Percentiles rank a stretch among this genome's conserved stretches.
These are phyloP conservation scores for Phytophthora palmivora DNA, from an alignment of 352 stramenopile species.

Conservation along the genomic window DNA sequence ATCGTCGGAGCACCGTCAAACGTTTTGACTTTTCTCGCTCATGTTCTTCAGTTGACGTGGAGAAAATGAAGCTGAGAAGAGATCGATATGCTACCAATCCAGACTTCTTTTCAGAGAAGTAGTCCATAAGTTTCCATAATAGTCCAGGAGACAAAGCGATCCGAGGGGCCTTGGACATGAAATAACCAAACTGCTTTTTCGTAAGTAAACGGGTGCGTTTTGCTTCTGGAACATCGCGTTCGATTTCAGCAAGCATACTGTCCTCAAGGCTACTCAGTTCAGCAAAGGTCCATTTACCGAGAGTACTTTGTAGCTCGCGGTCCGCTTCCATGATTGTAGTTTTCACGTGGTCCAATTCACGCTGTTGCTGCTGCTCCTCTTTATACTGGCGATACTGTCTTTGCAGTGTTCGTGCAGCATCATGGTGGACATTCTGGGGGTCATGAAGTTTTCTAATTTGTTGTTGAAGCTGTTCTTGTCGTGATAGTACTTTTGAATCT, in stretches of 20 bases:
- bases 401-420: constrained; percentile 52
- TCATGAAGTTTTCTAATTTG: constrained; percentile 41
- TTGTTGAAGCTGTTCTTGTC: constrained; percentile 32
- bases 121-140: constrained; percentile 48
- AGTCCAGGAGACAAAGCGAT: constrained; percentile 52
- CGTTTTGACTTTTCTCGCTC: constrained; percentile 36
- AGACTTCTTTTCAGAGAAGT: constrained; percentile 44
- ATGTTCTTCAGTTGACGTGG: constrained; percentile 40
- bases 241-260: constrained; percentile 46
- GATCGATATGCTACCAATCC: constrained; percentile 48
- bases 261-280: constrained; percentile 51
- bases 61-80: constrained; percentile 59
- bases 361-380: constrained; percentile 28
- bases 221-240: constrained; percentile 42
- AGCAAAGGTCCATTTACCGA: constrained; percentile 47
- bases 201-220: constrained; percentile 37
- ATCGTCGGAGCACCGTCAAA: constrained; percentile 33
- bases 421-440: constrained; percentile 47
- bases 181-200: constrained; percentile 63
- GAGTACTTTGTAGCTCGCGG: constrained; percentile 41
- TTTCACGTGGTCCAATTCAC: constrained; percentile 6
- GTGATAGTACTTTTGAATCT: constrained; percentile 3
- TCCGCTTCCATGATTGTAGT: constrained; percentile 45
- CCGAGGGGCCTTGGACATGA: constrained; percentile 50
- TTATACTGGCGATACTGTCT: constrained; percentile 50